Evolutionary conservation across 2,329 filamentous ascomycete species (phyloP).

Genomic region (Chrysosporium queenslandicum): DNA sequence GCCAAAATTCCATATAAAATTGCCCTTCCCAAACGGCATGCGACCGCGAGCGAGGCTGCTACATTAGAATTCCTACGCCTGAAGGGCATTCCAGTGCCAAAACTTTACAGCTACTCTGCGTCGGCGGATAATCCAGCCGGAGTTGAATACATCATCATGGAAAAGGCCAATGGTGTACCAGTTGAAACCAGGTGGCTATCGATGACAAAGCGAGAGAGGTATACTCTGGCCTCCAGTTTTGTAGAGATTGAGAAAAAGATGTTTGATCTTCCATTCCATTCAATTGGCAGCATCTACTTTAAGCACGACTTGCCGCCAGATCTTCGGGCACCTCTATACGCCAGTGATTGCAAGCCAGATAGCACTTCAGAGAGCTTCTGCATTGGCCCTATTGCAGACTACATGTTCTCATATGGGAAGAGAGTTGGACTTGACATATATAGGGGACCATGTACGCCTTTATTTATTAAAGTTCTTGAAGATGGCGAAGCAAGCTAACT

Average conservation of each 20-base stretch:
- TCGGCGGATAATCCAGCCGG: conserved; percentile 29
- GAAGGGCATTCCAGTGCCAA: conserved; percentile 29
- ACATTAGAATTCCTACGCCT: conserved; percentile 27
- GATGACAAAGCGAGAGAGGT: conserved; percentile 13
- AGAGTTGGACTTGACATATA: conserved; percentile 13
- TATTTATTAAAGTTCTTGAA: neutral
- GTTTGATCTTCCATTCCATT: conserved; percentile 11
- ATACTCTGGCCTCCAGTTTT: conserved; percentile 18
- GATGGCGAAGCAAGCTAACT: neutral
- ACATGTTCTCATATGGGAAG: conserved; percentile 16
- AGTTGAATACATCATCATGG: conserved; percentile 36
- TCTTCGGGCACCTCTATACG: conserved; percentile 19
- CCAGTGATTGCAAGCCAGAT: conserved; percentile 12
- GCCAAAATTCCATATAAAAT: conserved; percentile 22
- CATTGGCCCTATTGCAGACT: conserved; percentile 16
- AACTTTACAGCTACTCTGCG: conserved; percentile 28
- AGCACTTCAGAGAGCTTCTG: conserved; percentile 14
- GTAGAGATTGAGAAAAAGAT: conserved; percentile 16
- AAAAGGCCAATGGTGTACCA: conserved; percentile 25
- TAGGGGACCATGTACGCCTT: conserved; percentile 8
- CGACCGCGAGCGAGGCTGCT: conserved; percentile 29
- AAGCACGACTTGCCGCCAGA: conserved; percentile 12
- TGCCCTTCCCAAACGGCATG: conserved; percentile 19
- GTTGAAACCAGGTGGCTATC: conserved; percentile 27
- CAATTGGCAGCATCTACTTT: conserved; percentile 14